phyloP scores from a whole-genome alignment of 176 grass and related monocot genomes.

The Chrysopogon serrulatus region DNA sequence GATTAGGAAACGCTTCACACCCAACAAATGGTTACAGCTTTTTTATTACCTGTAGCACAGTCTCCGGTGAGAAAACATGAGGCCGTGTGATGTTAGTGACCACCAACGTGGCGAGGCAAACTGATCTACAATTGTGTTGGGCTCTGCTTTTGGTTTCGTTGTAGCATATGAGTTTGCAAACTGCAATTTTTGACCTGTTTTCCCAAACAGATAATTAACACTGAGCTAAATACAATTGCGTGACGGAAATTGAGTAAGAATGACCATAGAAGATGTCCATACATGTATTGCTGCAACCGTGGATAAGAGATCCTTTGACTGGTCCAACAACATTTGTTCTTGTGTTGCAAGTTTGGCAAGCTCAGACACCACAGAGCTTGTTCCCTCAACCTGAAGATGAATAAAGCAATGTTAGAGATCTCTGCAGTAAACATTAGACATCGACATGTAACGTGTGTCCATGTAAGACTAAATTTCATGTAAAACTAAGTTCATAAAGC shows the following conservation, averaged over 20 bases:
- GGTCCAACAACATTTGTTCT: slow-evolving; percentile 72
- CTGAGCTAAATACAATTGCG: neutral
- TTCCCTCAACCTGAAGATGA: slow-evolving; percentile 61
- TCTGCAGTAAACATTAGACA: neutral
- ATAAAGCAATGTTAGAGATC: neutral
- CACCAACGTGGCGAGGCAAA: slow-evolving; percentile 35
- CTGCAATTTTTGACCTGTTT: slow-evolving; percentile 90
- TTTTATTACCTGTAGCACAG: slow-evolving; percentile 68
- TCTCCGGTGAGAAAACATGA: slow-evolving; percentile 63
- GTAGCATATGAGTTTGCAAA: slow-evolving; percentile 80
- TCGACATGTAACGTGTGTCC: neutral
- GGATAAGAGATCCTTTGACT: slow-evolving; percentile 75
- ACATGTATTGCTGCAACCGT: slow-evolving; percentile 84
- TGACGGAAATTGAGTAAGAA: neutral
- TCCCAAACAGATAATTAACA: slow-evolving; percentile 21
- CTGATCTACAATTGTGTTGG: slow-evolving; percentile 41
- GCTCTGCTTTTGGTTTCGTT: slow-evolving; percentile 52
- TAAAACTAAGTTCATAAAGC: neutral
- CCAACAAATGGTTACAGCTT: slow-evolving; percentile 50
- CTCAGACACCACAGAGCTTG: slow-evolving; percentile 60
- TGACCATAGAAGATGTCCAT: slow-evolving; percentile 7
- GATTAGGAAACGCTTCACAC: slow-evolving; percentile 49
- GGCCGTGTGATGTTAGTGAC: slow-evolving; percentile 63
- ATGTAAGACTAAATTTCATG: neutral
- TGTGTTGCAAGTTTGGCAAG: slow-evolving; percentile 62